Base-by-base conservation (phyloP, 257 asterid species). In the Lavandula angustifolia region DNA sequence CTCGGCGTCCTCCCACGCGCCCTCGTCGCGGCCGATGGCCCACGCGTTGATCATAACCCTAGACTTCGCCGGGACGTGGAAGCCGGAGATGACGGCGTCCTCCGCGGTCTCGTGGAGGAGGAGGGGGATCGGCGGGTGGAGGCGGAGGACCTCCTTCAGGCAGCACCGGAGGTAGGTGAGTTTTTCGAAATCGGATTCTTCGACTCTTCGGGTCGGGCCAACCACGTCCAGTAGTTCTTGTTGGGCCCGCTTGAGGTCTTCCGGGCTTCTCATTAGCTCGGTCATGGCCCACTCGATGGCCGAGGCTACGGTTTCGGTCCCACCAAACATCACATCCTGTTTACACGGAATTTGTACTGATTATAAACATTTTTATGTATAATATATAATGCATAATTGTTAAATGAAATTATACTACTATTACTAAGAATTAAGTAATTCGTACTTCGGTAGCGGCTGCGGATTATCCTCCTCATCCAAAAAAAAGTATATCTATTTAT, bases 271-370 rank as follows among this genome's bases (percentile, higher is more conserved):
- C 85, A 91, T 82, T n/a, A 91, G 80, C 76, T 91, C 95, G 14
- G 96, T 71, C 88, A 91, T 85, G 68, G 94, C 86, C 98, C 98
- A 91, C 60, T 91, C 98, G 0, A 91, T 88, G 3, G 98, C 96
- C 0, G 95, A 91, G 0, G 98, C 96, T 1, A 91, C 98, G 0
- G 98, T 91, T 46, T 87, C 97, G 1, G 97, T 91, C 50, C 96
- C 97, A 49, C 97, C 97, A 14, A 91, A 91, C 97, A 91, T 87
- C 0, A 91, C 96, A 27, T 91, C 96, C 98, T 91, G 76, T 6
- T 1, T 6, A 6, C 6, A 22, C 27, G 2, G 1, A 22, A 22
- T 22, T 22, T 22, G 14, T 8, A 52, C 9, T 52, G 3, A 33
- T 7, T 9, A 51, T 9, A 14, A 7, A 1, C 7, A 8, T 22